A percentile compares a stretch with the other conserved stretches of the same genome.
Conservation (phyloP, 148 eudicot species). For the Nepenthes gracilis region DNA sequence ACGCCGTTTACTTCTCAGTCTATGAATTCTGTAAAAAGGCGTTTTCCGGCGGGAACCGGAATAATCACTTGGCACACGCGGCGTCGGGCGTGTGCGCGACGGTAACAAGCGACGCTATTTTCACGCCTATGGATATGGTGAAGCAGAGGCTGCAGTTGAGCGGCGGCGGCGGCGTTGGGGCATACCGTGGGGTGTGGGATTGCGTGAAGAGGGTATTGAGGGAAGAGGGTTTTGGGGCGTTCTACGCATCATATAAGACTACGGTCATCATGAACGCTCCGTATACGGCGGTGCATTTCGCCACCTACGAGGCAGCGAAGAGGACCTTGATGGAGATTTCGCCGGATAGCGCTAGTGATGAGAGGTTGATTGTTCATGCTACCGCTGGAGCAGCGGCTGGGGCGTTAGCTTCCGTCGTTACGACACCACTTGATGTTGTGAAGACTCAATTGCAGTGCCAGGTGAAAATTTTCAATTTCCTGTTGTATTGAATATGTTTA, state of each 20-base stretch:
- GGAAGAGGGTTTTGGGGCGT: conserved; percentile 78
- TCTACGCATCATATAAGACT: conserved; percentile 81
- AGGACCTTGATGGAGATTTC: conserved; percentile 55
- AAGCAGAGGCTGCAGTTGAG: conserved; percentile 87
- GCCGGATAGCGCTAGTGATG: conserved; percentile 42
- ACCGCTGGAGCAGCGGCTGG: conserved; percentile 37
- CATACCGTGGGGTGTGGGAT: conserved; percentile 63
- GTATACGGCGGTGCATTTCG: conserved; percentile 79
- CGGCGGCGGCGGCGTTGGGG: conserved; percentile 31
- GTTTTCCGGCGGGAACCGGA: conserved; percentile 24
- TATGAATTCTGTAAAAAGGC: conserved; percentile 68
- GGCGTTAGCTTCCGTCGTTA: conserved; percentile 27
- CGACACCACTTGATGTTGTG: conserved; percentile 50
- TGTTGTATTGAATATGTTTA: conserved; percentile 1
- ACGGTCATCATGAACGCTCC: conserved; percentile 94
- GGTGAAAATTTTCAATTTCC: conserved; percentile 9
- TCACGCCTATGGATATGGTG: conserved; percentile 96
- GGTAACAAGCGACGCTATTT: conserved; percentile 82
- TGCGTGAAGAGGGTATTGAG: conserved; percentile 58
- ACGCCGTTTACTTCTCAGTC: conserved; percentile 77
- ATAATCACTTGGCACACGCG: conserved; percentile 55
- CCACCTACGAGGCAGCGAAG: conserved; percentile 87
- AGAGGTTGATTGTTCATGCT: conserved; percentile 47
- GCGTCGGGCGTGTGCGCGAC: conserved; percentile 73
- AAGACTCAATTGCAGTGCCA: conserved; percentile 43